Base-by-base conservation (phyloP, 257 asterid species). In the Solanum neorickii region DNA sequence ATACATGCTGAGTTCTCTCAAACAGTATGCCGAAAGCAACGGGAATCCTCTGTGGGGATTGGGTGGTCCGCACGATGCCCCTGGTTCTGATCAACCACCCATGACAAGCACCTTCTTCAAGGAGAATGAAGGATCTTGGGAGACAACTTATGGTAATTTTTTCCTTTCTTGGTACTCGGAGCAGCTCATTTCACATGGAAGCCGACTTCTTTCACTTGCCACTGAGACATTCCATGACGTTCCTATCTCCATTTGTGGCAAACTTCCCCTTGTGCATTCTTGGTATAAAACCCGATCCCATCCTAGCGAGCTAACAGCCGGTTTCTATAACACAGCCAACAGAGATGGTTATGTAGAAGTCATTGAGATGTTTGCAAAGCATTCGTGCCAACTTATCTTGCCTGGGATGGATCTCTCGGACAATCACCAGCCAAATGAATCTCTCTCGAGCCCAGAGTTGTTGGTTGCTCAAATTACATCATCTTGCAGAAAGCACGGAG, bases 31-130 rank as follows among this genome's bases (percentile, higher is more conserved):
- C 0, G 95, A 94, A 46, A 41, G 83, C 35, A 72, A 3, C 1
- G 94, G 97, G 76, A 92, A 93, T 68, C 97, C 98, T 66, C 92
- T 94, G 3, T 96, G 98, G 98, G 99, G 99, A 11, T 93, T 92
- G 5, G 92, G 95, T 12, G 98, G 98, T 23, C 99, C 99, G 47
- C 98, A 96, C 52, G 93, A 95, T 33, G 89, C 98, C 65, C 93
- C 98, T 0, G 59, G 87, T 83, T 91, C 91, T 7, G 69, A 90
- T 75, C 94, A 91, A 77, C 59, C 86, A 35, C 97, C 98, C 5
- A 14, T 90, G 37, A 78, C 94, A 5, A 87, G 87, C 20, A 93
- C 92, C 87, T 96, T 96, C 92, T 94, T 96, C 80, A 88, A 87
- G 20, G 98, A 94, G 87, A 89, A 92, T 9, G 93, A 93, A 18